Evolutionary conservation across 139 green algal genomes (phyloP), one percentile per base, ranked within the genome.

Genomic region (Tetraselmis striata): DNA sequence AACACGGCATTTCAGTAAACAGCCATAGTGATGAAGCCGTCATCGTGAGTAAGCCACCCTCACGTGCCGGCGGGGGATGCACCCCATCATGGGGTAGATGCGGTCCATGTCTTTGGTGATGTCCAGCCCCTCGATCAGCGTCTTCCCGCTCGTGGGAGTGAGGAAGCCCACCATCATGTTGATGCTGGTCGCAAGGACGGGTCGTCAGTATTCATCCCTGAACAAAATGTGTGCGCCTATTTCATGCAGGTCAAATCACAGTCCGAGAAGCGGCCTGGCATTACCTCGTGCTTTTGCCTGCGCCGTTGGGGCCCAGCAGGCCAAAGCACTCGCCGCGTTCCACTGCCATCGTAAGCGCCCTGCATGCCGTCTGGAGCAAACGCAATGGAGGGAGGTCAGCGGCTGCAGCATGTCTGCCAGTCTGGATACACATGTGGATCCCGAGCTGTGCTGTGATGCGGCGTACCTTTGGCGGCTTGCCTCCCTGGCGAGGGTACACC

Each of bases 221-320:
- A 67, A 67, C 18, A 67, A 67, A 25, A 67, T n/a, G n/a, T n/a
- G n/a, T n/a, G n/a, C n/a, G n/a, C n/a, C n/a, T n/a, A 67, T 67
- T 67, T 67, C 5, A 67, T 25, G 18, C 5, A 25, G 45, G 11
- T 18, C 5, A 67, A 67, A 67, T 25, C 18, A 18, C 45, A 18
- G 45, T 67, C 18, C 45, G 18, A 18, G 5, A 67, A 5, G 45
- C 45, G 18, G 45, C 45, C 45, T 5, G 18, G 45, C 45, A 18
- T 18, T 18, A 67, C 45, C 45, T 67, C 11, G 45, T 67, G 45
- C 11, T 67, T 18, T 98, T 97, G 75, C 95, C 95, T 2, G 93
- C 93, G 75, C 95, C 95, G 80, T 98, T 98, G 30, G 95, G 95
- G 2, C 95, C 95, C 74, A 98, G 87, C 83, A 98, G 90, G 0